Evolutionary conservation across 1,284 basidiomycete genomes (phyloP).

Genomic region (Leccinum subrobustum): DNA sequence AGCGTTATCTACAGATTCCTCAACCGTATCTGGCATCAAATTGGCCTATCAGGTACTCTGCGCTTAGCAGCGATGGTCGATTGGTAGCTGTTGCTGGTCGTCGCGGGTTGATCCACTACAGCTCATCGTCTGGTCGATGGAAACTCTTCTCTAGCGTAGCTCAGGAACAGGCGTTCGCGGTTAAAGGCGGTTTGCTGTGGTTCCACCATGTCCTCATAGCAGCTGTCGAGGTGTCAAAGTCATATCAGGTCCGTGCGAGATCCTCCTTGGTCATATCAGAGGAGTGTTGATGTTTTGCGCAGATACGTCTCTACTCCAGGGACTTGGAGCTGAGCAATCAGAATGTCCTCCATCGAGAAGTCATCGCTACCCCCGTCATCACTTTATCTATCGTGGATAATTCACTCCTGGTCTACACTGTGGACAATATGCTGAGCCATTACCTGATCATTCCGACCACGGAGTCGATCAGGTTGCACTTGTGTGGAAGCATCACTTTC

Average conservation of each 20-base stretch:
- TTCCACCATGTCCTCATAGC: constrained; percentile 95
- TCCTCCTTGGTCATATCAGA: background rate
- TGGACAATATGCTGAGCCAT: constrained; percentile 94
- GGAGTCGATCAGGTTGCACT: constrained; percentile 80
- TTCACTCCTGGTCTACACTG: constrained; percentile 93
- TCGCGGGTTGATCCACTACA: constrained; percentile 91
- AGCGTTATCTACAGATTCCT: constrained; percentile 62
- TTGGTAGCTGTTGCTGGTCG: constrained; percentile 93
- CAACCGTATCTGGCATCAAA: constrained; percentile 85
- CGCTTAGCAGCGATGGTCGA: constrained; percentile 87
- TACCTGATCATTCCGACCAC: constrained; percentile 88
- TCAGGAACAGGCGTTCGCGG: constrained; percentile 89
- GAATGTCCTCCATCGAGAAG: constrained; percentile 82
- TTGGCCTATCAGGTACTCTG: constrained; percentile 94
- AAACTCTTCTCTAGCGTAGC: constrained; percentile 82
- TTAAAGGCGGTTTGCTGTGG: constrained; percentile 94
- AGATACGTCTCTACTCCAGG: constrained; percentile 92
- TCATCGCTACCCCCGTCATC: constrained; percentile 76
- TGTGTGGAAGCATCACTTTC: constrained; percentile 96
- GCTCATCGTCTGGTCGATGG: constrained; percentile 92
- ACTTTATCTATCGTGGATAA: constrained; percentile 93
- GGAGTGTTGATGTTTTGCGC: constrained; percentile 3
- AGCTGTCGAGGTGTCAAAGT: constrained; percentile 80
- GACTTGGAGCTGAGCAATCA: constrained; percentile 88
- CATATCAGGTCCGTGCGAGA: constrained; percentile 56